A percentile compares a stretch with the other conserved stretches of the same genome.
Evolutionary conservation across 2,329 filamentous ascomycete species (phyloP).

Genomic region (Penicillium sp.): DNA sequence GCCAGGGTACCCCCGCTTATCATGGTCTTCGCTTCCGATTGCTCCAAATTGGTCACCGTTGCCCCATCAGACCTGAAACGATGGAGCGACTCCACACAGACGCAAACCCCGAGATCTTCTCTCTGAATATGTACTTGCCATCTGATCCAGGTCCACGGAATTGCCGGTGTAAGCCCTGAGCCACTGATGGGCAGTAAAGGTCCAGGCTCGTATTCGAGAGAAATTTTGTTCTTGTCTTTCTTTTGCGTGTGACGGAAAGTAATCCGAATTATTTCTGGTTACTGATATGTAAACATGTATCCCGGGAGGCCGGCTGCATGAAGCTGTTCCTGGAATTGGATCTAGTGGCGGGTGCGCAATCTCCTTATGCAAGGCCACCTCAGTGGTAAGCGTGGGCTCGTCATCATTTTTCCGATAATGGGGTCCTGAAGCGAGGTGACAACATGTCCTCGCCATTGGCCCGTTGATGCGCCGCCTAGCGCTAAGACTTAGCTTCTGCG

Average conservation of each 20-base stretch:
- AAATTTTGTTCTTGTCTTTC: neutral
- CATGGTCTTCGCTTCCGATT: slow-evolving; percentile 5
- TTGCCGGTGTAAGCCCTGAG: neutral
- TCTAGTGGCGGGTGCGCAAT: neutral
- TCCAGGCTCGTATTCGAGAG: neutral
- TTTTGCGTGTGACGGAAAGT: neutral
- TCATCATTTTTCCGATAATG: neutral
- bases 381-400: neutral
- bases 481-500: slow-evolving; percentile 3
- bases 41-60: neutral
- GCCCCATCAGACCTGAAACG: neutral
- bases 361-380: slow-evolving; percentile 2
- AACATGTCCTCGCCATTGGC: neutral
- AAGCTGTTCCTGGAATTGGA: slow-evolving; percentile 1
- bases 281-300: slow-evolving; percentile 5
- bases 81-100: neutral
- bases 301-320: slow-evolving; percentile 5
- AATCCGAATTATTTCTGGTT: neutral
- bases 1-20: neutral
- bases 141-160: neutral
- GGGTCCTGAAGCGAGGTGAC: neutral
- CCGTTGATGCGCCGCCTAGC: neutral
- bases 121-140: neutral
- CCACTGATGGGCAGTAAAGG: neutral
- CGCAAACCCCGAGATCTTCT: neutral